Base-by-base conservation (phyloP, 768 basidiomycete genomes). In the Boletus fagicola region DNA sequence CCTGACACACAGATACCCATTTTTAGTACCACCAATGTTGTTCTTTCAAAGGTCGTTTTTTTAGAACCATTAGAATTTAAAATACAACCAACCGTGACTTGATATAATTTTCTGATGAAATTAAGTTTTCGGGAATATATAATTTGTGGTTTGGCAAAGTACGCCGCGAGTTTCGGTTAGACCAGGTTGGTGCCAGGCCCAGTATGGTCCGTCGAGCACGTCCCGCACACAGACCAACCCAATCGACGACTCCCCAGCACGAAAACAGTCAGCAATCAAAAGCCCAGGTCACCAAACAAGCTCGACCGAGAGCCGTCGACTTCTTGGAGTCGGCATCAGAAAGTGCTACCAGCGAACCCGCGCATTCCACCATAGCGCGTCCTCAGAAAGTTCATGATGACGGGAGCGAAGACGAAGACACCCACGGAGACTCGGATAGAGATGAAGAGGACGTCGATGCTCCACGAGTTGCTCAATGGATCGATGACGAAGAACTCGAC, bases 401-500 rank as follows among this genome's bases (percentile, higher is more conserved):
- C n/a, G 73, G 72, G 28, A 68, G 61, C 38, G 65, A 60, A 26
- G 68, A 26, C 16, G 33, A 58, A 5, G 66, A 63, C n/a, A 55
- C 56, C 5, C 77, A 79, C 54, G 68, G 72, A 5, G 51, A 47
- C 35, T 51, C 48, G 45, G 58, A 39, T 8, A 7, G n/a, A 18
- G 48, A 50, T 3, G 28, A 51, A 31, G 33, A 47, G 15, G 48
- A 62, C 50, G 2, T 31, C 1, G 85, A 87, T 65, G 76, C 74
- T 2, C 83, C 84, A 9, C 76, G 85, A n/a, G 74, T 85, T 28
- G 80, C 78, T 15, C 84, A 83, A 62, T 88, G 85, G 84, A 74
- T 80, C 5, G 83, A 81, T 44, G 83, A 83, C 52, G 75, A 73
- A 7, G 72, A 73, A 65, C 53, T 80, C 16, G 70, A 71, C 26